A percentile compares a stretch with the other conserved stretches of the same genome.
Evolutionary conservation across 148 eudicot species (phyloP).

Genomic region (Dysphania ambrosioides): DNA sequence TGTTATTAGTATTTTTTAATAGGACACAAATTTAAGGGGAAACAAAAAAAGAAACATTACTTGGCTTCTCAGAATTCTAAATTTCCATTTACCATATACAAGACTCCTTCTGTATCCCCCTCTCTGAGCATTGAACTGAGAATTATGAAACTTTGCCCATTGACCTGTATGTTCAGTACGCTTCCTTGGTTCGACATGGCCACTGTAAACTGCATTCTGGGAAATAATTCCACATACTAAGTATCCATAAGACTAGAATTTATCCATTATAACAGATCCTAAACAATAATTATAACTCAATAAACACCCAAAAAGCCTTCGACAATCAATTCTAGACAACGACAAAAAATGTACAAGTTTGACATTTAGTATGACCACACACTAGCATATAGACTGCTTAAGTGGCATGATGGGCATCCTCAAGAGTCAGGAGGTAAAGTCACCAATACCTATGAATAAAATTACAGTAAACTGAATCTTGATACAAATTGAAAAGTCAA

Average conservation of each 20-base stretch:
- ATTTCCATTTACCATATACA: slow-evolving; percentile 43
- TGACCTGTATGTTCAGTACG: slow-evolving; percentile 40
- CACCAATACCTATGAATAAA: not conserved
- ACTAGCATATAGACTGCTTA: not conserved
- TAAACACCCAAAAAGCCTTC: not conserved
- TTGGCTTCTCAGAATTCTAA: not conserved
- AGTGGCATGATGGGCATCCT: not conserved
- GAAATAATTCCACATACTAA: slow-evolving; percentile 15
- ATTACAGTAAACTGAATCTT: not conserved
- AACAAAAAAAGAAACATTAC: not conserved
- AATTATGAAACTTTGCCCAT: slow-evolving; percentile 29
- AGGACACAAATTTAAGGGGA: not conserved
- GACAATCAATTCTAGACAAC: not conserved
- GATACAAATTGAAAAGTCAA: not conserved
- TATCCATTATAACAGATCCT: not conserved
- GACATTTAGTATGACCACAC: not conserved
- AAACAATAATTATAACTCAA: not conserved
- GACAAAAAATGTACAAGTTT: not conserved
- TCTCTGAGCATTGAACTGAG: slow-evolving; percentile 51
- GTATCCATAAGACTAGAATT: not conserved
- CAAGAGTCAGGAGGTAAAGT: not conserved
- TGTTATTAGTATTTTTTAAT: not conserved
- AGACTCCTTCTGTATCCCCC: slow-evolving; percentile 44
- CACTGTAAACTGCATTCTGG: slow-evolving; percentile 51
- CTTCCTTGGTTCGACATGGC: slow-evolving; percentile 42